Evolutionary conservation across 495 filamentous ascomycete genomes (phyloP).

Genomic region (Xylaria palmicola): DNA sequence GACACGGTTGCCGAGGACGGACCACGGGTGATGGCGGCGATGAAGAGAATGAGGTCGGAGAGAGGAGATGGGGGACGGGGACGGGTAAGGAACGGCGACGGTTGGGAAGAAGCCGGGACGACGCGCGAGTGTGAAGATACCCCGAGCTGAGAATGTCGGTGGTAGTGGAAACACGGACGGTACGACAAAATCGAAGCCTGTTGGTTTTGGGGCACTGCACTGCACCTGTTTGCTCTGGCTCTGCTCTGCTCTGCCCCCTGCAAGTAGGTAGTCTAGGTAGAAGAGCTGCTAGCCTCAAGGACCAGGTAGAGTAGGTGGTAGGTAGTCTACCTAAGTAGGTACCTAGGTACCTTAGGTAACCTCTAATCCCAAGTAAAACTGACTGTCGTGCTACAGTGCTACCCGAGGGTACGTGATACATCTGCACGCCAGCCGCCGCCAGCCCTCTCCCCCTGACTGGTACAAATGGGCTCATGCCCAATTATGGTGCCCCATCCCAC

Average conservation of each 20-base stretch:
- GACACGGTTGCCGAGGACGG: not conserved
- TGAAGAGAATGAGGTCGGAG: too few species aligned
- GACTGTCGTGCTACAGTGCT: too few species aligned
- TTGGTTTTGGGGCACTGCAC: conserved; percentile 12
- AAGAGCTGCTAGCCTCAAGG: too few species aligned
- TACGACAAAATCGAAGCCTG: conserved; percentile 12
- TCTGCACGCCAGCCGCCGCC: conserved; percentile 7
- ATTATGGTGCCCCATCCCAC: too few species aligned
- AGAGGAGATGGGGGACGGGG: too few species aligned
- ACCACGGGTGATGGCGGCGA: not conserved
- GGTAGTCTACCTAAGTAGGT: too few species aligned
- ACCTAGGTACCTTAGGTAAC: too few species aligned
- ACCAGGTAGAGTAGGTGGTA: too few species aligned
- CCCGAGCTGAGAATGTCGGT: conserved; percentile 13
- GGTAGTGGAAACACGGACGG: conserved; percentile 13
- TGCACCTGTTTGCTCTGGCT: conserved; percentile 5
- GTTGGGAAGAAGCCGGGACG: conserved; percentile 16
- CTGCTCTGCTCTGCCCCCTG: too few species aligned
- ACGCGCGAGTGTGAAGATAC: conserved; percentile 9
- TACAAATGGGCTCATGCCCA: conserved; percentile 5
- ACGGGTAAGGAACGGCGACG: conserved; percentile 19
- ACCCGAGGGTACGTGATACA: conserved; percentile 7
- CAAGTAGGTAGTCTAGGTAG: too few species aligned
- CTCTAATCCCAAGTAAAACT: too few species aligned
- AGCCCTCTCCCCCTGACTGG: conserved; percentile 9